Base-by-base conservation (phyloP, 148 eudicot species). In the Rhododendron molle region DNA sequence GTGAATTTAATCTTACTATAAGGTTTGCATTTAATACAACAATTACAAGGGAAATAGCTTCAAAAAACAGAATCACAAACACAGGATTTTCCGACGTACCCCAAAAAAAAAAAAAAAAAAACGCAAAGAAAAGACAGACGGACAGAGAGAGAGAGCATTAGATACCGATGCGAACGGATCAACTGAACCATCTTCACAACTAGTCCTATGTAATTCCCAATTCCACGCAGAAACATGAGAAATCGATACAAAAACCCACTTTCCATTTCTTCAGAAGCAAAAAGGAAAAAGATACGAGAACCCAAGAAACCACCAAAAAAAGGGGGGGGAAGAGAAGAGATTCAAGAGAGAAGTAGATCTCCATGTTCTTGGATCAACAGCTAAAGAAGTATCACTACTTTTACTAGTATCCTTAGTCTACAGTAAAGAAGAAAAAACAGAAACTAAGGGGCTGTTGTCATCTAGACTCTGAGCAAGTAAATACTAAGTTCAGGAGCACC, bases 401-500 rank as follows among this genome's bases (percentile, higher is more conserved):
- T 47, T 47, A 28, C 58, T 28, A 40, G 44, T 40, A 43, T 67
- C 21, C 46, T 30, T 7, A n/a, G 47, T 67, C 73, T 67, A 67
- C 28, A 26, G 14, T 67, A 16, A 60, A 50, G 36, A 46, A 84
- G 34, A 49, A 20, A n/a, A 50, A n/a, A 43, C 8, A 16, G 12
- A 32, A 12, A 14, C 52, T 65, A n/a, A n/a, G 6, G 11, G 28
- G 36, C 20, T 18, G n/a, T 0, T 20, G 49, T 18, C 28, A 16
- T 32, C 20, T 36, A 92, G 47, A 91, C 93, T 83, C 96, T 92
- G 34, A 95, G 96, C 91, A 95, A 90, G 83, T 94, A 95, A 83
- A 94, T 91, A 86, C 98, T 95, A 44, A 95, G 93, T 65, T 95
- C 98, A 34, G 98, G 98, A 3, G 96, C 94, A 34, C 96, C 98